Evolutionary conservation across 768 basidiomycete genomes (phyloP).

Genomic region (Pulveroboletus sp.): DNA sequence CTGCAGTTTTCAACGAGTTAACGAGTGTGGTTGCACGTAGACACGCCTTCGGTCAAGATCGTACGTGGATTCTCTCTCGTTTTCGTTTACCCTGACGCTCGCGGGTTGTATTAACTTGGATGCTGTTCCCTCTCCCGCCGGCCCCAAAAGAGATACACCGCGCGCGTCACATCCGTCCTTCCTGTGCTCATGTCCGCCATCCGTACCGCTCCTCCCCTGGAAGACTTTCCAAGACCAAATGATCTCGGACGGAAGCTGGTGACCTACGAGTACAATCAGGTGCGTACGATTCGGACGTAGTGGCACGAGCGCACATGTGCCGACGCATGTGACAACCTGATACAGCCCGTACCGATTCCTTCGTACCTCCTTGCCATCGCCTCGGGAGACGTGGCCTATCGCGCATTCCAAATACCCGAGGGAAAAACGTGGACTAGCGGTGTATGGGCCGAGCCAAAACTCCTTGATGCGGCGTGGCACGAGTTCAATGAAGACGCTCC

Average conservation of each 20-base stretch:
- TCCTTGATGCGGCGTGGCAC: constrained; percentile 74
- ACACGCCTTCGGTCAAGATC: constrained; percentile 83
- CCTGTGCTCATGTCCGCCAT: constrained; percentile 86
- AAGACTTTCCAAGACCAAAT: constrained; percentile 66
- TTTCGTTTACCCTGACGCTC: no score
- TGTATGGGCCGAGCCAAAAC: constrained; percentile 85
- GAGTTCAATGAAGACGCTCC: constrained; percentile 87
- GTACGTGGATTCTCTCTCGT: constrained; percentile 37
- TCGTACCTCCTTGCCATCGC: constrained; percentile 90
- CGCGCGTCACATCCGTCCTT: constrained; percentile 64
- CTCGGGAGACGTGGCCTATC: constrained; percentile 74
- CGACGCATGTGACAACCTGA: neutral
- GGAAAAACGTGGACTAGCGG: constrained; percentile 77
- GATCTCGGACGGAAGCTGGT: constrained; percentile 65
- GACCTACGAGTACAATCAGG: constrained; percentile 74
- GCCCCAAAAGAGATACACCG: constrained; percentile 60
- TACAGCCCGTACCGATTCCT: constrained; percentile 72
- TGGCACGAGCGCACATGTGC: neutral
- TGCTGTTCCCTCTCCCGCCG: neutral
- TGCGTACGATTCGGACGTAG: constrained; percentile 16
- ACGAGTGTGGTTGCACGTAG: constrained; percentile 31
- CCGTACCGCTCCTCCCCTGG: constrained; percentile 65
- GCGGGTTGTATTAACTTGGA: neutral
- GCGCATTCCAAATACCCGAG: constrained; percentile 50
- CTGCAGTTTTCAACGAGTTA: neutral